Evolutionary conservation across 805 yeast genomes (phyloP).

Genomic region (Wickerhamiella siamensis): DNA sequence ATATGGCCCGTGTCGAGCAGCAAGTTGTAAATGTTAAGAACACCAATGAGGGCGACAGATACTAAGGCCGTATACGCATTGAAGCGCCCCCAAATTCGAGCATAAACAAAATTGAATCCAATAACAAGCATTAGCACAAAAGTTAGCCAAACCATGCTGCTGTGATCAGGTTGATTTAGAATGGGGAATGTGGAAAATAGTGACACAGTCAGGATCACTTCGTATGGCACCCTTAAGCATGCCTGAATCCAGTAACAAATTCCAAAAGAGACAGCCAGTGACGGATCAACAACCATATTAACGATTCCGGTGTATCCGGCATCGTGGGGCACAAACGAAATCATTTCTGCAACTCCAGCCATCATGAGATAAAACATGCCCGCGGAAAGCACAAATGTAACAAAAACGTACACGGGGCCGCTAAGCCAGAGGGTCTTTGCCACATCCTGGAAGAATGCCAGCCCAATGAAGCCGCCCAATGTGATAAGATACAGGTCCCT

Average conservation of each 20-base stretch:
- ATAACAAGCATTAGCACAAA: constrained; percentile 7
- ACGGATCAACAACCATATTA: constrained; percentile 42
- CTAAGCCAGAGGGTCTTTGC: constrained; percentile 5
- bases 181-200: constrained; percentile 50
- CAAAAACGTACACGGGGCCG: constrained; percentile 12
- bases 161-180: constrained; percentile 29
- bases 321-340: constrained; percentile 38
- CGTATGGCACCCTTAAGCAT: constrained; percentile 45
- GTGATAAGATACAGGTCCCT: not conserved
- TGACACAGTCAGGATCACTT: constrained; percentile 59
- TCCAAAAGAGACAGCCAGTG: constrained; percentile 45
- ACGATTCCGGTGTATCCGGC: constrained; percentile 51
- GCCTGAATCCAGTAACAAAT: constrained; percentile 32
- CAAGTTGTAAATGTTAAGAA: constrained; percentile 42
- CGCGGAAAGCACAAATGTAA: constrained; percentile 8
- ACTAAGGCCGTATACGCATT: constrained; percentile 5
- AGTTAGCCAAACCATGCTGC: constrained; percentile 11
- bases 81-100: constrained; percentile 5
- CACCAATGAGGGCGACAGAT: not conserved
- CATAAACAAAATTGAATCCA: constrained; percentile 2
- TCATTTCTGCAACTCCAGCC: constrained; percentile 33
- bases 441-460: constrained; percentile 7
- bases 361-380: constrained; percentile 5
- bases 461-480: constrained; percentile 9
- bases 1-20: constrained; percentile 48